Base-by-base conservation (phyloP, 164 flowering plant species). In the Vitis cinerea region DNA sequence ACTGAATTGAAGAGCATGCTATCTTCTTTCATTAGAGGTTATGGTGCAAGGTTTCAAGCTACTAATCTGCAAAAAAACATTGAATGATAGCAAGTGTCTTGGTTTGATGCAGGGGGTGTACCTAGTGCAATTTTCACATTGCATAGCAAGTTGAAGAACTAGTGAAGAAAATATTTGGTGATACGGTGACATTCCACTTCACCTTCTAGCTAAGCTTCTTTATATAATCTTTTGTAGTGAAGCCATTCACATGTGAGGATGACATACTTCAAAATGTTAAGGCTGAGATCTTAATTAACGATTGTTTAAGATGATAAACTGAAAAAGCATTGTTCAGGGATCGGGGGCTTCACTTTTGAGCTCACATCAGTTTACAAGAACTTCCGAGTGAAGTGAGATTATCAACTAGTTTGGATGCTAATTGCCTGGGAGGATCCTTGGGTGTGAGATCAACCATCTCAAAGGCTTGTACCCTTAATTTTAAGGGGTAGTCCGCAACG, bases 1-100 rank as follows among this genome's bases (percentile, higher is more conserved):
- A 83, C 66, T 56, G 87, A 81, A 50, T 71, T 83, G 70, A 65
- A 72, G 30, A 77, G 71, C 57, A 65, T 50, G 50, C 61, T 68
- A n/a, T 71, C 73, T 64, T 69, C 70, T 59, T 81, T 81, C 61
- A 67, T 68, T 16, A 50, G 72, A 0, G 73, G 74, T 51, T 73
- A 75, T 59, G 56, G n/a, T 55, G 15, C 71, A 47, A 68, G 71
- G 52, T 13, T 49, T 17, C 37, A 74, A 55, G 76, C 67, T 49
- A 60, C 51, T 5, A 51, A 59, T 59, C 48, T 78, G 37, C 67
- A 56, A 17, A 75, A 79, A 44, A 57, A 66, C 61, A 31, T 48
- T 71, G 77, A 66, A 50, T 81, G 64, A 71, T 68, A 6, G 61
- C 49, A n/a, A 81, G 27, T 23, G 27, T 23, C 79, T 10, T 73